A percentile compares a stretch with the other conserved stretches of the same genome.
phyloP scores from a whole-genome alignment of 2,329 filamentous ascomycete species.

The Colletotrichum scovillei region DNA sequence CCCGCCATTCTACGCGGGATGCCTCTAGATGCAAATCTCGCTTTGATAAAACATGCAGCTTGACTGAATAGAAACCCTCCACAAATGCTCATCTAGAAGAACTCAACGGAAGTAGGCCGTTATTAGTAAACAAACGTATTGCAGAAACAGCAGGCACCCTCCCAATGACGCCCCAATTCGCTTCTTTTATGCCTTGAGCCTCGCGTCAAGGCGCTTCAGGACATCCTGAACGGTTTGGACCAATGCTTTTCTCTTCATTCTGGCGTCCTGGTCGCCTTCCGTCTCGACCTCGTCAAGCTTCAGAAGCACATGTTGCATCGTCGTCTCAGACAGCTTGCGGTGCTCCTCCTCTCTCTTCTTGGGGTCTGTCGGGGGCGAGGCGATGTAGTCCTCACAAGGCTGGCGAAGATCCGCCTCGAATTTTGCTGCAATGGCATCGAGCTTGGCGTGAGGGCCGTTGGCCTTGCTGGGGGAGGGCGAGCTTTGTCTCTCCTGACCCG shows the following conservation, averaged over 20 bases:
- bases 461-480: constrained; percentile 50
- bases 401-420: constrained; percentile 75
- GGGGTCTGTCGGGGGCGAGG: constrained; percentile 70
- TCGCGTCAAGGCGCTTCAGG: constrained; percentile 72
- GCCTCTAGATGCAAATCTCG: constrained; percentile 35
- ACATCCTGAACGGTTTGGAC: constrained; percentile 78
- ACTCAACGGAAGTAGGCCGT: not conserved
- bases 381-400: constrained; percentile 70
- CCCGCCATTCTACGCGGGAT: constrained; percentile 6
- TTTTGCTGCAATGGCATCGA: constrained; percentile 73
- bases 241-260: constrained; percentile 75
- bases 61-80: constrained; percentile 9
- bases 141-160: constrained; percentile 9
- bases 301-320: constrained; percentile 79
- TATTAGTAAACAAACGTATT: constrained; percentile 16
- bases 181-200: not conserved
- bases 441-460: constrained; percentile 65
- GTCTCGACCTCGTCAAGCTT: constrained; percentile 83
- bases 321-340: constrained; percentile 78
- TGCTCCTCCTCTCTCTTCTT: constrained; percentile 81
- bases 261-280: constrained; percentile 73
- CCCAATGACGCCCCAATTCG: not conserved
- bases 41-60: constrained; percentile 30
- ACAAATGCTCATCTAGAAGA: constrained; percentile 10
- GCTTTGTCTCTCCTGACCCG: constrained; percentile 46